Conservation (phyloP, 139 green algal species). For the Zygnema cylindricum region DNA sequence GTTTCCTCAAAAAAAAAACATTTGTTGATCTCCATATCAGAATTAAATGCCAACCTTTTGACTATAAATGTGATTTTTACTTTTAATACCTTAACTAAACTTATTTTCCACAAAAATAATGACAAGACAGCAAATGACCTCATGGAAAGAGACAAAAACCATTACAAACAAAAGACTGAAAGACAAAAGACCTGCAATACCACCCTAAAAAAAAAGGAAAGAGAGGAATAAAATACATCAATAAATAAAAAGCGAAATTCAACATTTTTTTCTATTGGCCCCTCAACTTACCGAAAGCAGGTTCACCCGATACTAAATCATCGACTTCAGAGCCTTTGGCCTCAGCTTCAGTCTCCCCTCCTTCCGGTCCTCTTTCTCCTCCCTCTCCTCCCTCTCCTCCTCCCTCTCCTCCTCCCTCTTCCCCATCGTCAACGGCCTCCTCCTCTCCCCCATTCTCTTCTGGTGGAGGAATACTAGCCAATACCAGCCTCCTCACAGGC, state of each 20-base stretch:
- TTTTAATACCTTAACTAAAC: too few species aligned
- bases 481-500: slow-evolving; percentile 36
- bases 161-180: too few species aligned
- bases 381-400: background rate
- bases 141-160: too few species aligned
- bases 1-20: too few species aligned
- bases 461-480: background rate
- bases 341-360: background rate
- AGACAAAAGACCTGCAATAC: too few species aligned
- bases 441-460: background rate
- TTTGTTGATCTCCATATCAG: too few species aligned
- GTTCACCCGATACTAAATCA: background rate
- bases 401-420: background rate
- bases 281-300: background rate
- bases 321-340: background rate
- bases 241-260: background rate
- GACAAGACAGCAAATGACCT: too few species aligned
- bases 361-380: background rate
- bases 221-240: too few species aligned
- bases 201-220: too few species aligned
- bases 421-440: background rate
- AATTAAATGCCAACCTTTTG: too few species aligned
- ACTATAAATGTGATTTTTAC: too few species aligned
- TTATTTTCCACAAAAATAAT: too few species aligned
- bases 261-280: background rate